These are phyloP conservation scores for Leccinum disarticulatum DNA, from an alignment of 768 basidiomycete species.

Conservation along the genomic window DNA sequence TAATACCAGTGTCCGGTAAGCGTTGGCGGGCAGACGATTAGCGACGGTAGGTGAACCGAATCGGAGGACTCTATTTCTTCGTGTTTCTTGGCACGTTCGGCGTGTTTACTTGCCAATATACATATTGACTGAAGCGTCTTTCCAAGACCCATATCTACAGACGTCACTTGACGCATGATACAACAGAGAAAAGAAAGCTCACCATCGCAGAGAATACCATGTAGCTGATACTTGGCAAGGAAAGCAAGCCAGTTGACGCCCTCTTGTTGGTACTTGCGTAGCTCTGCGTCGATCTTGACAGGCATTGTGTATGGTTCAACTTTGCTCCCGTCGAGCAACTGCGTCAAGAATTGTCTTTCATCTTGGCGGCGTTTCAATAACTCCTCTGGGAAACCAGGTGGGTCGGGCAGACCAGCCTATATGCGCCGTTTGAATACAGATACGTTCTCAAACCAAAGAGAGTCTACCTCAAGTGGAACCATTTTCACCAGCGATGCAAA, in stretches of 20 bases:
- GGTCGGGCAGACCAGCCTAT: constrained; percentile 95
- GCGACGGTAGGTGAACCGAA: constrained; percentile 83
- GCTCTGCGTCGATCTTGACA: constrained; percentile 84
- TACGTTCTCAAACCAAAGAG: not conserved
- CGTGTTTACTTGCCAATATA: constrained; percentile 91
- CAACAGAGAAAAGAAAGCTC: constrained; percentile 21
- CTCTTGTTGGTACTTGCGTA: constrained; percentile 97
- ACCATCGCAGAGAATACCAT: constrained; percentile 98
- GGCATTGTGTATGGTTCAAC: constrained; percentile 89
- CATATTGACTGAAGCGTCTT: constrained; percentile 98
- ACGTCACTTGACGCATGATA: not conserved
- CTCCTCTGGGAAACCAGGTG: constrained; percentile 87
- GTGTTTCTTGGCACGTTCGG: constrained; percentile 74
- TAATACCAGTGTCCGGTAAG: constrained; percentile 99
- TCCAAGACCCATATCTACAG: constrained; percentile 94
- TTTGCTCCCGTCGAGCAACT: constrained; percentile 92
- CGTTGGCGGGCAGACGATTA: constrained; percentile 96
- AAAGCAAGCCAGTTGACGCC: constrained; percentile 99
- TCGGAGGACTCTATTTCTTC: constrained; percentile 69
- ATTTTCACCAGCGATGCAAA: constrained; percentile 98
- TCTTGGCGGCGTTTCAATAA: constrained; percentile 80
- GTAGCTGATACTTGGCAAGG: constrained; percentile 94
- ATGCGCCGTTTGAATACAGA: not conserved
- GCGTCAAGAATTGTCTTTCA: constrained; percentile 89
- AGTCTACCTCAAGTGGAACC: constrained; percentile 89